Percentiles rank a stretch among this genome's conserved stretches.
These are phyloP conservation scores for Juncus inflexus DNA, from an alignment of 176 grass and related monocot genomes.

Conservation along the genomic window DNA sequence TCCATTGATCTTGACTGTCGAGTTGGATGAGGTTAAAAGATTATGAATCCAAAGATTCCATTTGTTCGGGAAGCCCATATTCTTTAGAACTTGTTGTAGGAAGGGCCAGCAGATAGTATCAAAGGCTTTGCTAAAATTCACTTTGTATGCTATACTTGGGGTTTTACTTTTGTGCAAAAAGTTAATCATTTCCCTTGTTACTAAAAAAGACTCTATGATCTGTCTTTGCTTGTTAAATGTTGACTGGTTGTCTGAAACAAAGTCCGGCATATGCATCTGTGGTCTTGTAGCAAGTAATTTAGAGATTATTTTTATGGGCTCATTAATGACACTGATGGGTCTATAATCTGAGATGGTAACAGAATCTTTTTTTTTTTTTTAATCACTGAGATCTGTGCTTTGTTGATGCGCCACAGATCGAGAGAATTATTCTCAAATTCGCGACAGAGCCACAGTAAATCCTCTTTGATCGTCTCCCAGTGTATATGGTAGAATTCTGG, in stretches of 20 bases:
- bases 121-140: no score
- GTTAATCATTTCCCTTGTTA: neutral
- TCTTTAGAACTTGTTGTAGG: no score
- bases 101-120: no score
- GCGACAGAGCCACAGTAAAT: neutral
- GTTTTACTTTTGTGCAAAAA: neutral
- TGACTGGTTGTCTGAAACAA: neutral
- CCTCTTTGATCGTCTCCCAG: neutral
- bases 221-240: neutral
- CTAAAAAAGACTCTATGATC: neutral
- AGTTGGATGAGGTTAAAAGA: no score
- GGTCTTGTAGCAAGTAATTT: neutral
- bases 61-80: no score
- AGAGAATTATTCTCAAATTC: neutral
- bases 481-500: neutral
- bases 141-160: neutral
- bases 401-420: neutral
- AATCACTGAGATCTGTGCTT: neutral
- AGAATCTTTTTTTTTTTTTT: neutral
- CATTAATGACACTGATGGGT: neutral
- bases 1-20: no score
- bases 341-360: neutral
- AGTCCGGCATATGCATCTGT: neutral
- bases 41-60: no score
- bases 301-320: neutral